These are phyloP conservation scores for Lunularia cruciata DNA, from an alignment of 225 moss, liverwort and hornwort species.

Conservation along the genomic window DNA sequence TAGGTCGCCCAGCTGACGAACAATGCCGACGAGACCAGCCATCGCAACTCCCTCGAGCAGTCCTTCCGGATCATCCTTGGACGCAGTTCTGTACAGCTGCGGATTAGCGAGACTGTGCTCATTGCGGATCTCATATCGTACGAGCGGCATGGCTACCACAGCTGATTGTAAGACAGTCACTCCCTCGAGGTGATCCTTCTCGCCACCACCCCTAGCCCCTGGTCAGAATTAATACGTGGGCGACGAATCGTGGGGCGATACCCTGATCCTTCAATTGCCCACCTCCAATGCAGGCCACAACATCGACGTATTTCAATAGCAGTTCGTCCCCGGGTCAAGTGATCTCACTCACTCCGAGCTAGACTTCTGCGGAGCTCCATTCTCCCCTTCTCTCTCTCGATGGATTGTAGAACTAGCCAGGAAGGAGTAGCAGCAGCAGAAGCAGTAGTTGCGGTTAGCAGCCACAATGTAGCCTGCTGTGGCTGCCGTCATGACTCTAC, in stretches of 20 bases:
- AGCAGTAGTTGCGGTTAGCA: no score
- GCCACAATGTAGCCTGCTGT: slow-evolving; percentile 1
- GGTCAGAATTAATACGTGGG: no score
- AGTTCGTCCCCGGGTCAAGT: neutral
- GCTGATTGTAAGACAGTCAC: neutral
- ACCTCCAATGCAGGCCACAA: neutral
- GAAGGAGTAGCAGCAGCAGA: no score
- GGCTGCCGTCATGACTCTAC: neutral
- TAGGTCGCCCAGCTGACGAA: slow-evolving; percentile 97
- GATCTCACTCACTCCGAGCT: neutral
- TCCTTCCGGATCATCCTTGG: slow-evolving; percentile 95
- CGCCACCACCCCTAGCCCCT: no score
- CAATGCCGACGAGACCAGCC: slow-evolving; percentile 97
- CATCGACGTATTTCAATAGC: neutral
- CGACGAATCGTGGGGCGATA: neutral
- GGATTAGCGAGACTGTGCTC: slow-evolving; percentile 97
- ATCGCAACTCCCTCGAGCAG: slow-evolving; percentile 96
- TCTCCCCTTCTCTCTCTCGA: neutral
- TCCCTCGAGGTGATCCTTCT: neutral
- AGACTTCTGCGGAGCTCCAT: slow-evolving; percentile 4
- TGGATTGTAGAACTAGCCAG: no score
- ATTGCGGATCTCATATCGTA: slow-evolving; percentile 94
- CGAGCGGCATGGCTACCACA: slow-evolving; percentile 71
- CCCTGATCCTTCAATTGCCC: neutral
- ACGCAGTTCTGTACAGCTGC: slow-evolving; percentile 82